Evolutionary conservation across 2,329 filamentous ascomycete species (phyloP).

Genomic region (Sporothrix mexicana): DNA sequence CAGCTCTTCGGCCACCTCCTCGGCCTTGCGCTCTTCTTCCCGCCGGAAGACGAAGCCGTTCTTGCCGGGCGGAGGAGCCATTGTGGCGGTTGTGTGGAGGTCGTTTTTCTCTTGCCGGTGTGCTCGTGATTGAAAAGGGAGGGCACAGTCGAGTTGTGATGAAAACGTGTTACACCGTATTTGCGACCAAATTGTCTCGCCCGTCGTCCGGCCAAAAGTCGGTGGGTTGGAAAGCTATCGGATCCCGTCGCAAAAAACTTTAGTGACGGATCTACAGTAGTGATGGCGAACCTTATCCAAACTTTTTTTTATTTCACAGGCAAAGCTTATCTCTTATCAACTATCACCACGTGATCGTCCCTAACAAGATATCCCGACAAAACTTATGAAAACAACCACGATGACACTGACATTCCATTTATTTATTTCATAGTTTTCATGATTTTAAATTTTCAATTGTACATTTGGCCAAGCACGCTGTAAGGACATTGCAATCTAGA

Average conservation of each 20-base stretch:
- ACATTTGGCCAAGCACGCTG: background rate
- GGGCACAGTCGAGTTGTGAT: background rate
- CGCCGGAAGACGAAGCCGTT: conserved; percentile 31
- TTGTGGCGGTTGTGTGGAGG: background rate
- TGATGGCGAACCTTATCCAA: conserved; percentile 13
- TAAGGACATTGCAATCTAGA: conserved; percentile 10
- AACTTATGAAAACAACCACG: too few species aligned
- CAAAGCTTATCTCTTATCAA: conserved; percentile 17
- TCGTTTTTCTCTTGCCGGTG: background rate
- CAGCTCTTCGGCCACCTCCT: conserved; percentile 27
- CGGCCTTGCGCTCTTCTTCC: conserved; percentile 32
- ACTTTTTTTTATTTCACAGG: background rate
- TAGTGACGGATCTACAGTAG: background rate
- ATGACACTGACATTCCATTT: too few species aligned
- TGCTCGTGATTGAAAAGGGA: background rate
- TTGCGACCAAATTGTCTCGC: background rate
- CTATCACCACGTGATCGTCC: background rate
- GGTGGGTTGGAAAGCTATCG: background rate
- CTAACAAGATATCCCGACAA: background rate
- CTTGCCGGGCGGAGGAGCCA: conserved; percentile 17
- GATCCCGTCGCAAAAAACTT: background rate
- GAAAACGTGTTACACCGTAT: background rate
- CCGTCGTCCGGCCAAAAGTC: background rate
- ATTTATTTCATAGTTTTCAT: background rate
- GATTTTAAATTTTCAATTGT: background rate